These are phyloP conservation scores for Polytrichum commune DNA, from an alignment of 225 moss, liverwort and hornwort species.

Conservation along the genomic window DNA sequence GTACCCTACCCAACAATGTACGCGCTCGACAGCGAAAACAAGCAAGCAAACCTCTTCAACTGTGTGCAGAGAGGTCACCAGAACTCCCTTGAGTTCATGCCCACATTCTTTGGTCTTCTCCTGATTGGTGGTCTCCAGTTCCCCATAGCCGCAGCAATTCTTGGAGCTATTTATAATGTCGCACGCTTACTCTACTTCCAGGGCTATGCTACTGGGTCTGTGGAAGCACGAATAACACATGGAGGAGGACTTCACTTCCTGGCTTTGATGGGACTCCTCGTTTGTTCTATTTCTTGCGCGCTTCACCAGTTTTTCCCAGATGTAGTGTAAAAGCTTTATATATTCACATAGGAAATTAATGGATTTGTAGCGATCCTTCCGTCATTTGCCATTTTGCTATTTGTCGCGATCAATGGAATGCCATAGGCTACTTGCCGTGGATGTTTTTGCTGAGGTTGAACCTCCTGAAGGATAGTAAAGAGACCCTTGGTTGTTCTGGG, in stretches of 20 bases:
- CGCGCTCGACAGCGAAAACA: conserved; percentile 36
- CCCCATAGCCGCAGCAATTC: conserved; percentile 35
- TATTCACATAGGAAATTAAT: no score
- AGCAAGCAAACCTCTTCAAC: conserved; percentile 47
- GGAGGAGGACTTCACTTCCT: conserved; percentile 18
- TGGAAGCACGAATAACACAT: conserved; percentile 16
- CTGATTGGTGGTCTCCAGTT: conserved; percentile 52
- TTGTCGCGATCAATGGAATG: no score
- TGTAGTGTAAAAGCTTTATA: conserved; percentile 11
- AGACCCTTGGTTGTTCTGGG: no score
- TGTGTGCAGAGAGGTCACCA: conserved; percentile 53
- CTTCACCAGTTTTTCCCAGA: conserved; percentile 42
- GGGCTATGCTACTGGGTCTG: conserved; percentile 51
- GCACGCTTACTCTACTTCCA: conserved; percentile 47
- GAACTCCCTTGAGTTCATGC: conserved; percentile 34
- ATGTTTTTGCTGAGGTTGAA: no score
- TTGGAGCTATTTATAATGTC: conserved; percentile 35
- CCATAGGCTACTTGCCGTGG: no score
- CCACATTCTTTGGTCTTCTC: conserved; percentile 28
- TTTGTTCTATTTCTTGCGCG: conserved; percentile 21
- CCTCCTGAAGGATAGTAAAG: no score
- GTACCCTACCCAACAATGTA: conserved; percentile 42
- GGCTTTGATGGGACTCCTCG: conserved; percentile 11
- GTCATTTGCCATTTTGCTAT: no score
- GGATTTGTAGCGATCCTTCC: no score